Base-by-base conservation (phyloP, 176 grass and related monocot species). In the Carex pumila region DNA sequence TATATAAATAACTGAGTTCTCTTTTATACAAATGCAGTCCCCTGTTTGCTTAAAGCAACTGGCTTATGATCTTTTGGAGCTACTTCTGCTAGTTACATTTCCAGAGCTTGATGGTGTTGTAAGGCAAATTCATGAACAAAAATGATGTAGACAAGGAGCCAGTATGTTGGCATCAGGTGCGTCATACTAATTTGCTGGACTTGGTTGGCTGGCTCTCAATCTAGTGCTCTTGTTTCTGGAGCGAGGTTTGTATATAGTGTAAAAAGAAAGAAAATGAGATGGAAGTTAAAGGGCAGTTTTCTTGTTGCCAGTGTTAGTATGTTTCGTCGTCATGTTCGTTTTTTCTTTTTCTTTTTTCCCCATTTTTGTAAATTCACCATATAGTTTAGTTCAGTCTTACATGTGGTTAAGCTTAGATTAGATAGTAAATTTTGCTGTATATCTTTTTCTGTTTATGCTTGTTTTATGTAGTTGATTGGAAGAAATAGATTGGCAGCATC, bases 41-140 rank as follows among this genome's bases (percentile, higher is more conserved):
- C 85, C 91, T 13, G 84, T 99, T 85, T 99, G 97, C 69, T 88
- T 99, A 79, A 99, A 94, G 90, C 91, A 94, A 83, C 87, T 99
- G 79, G 87, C 97, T 10, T 89, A 91, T 59, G 96, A 95, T 84
- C 88, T 99, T 73, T 71, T 99, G 54, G 93, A 99, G 89, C 86
- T 99, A 49, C 88, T 99, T 56, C 74, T 91, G 84, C 88, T 95
- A 59, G 71, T 88, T 1, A 53, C 85, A 39, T 99, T 99, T 66
- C 96, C 97, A n/a, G 97, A 99, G 84, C 73, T 99, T 68, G 89
- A 94, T 81, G 90, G 25, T 61, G 81, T 87, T 53, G 72, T 99
- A 60, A 90, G 81, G 78, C 88, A 89, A 71, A 90, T 85, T 85
- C 97, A 96, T 66, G 84, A 96, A 90, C 86, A 93, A 5, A 93